Base-by-base conservation (phyloP, 2,329 filamentous ascomycete species). In the Periconia macrospinosa region DNA sequence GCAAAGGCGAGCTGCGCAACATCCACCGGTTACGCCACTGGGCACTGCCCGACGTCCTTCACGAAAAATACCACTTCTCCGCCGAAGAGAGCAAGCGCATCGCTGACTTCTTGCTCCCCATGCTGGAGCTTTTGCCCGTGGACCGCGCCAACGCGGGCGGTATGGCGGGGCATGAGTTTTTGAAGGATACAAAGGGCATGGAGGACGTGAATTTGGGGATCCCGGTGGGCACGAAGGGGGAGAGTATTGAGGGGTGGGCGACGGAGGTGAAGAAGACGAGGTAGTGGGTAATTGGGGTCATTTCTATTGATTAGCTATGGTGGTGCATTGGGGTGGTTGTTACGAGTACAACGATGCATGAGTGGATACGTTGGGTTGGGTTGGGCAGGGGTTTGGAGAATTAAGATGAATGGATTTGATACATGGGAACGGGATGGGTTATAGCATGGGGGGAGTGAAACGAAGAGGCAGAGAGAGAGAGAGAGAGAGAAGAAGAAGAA, bases 21-120 rank as follows among this genome's bases (percentile, higher is more conserved):
- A 99, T 99, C 66, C 94, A 97, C 75, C 86, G 94, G 43, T 83
- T 99, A 59, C 89, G 94, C 49, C 93, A 97, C 76, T 99, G 94
- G 94, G 92, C 92, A 0, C 80, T 99, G 6, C 86, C 92, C 0
- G 93, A 97, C 67, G 94, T 99, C 1, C 81, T 99, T 30, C 85
- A 89, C 56, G 94, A 99, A 75, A 99, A 99, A 72, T 99, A 99
- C 70, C 94, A 97, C 74, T 97, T 96, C 76, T 87, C 85, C 60
- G 85, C 90, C 13, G 86, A 96, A 47, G 92, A 97, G 63, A 86
- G 85, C 43, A 89, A 87, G 75, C 85, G 85, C 55, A 88, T 97
- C 59, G 82, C 87, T 15, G 89, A 90, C 27, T 97, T 99, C 75
- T 75, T 99, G 53, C 81, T 87, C 1, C 94, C 94, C 0, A 95